These are phyloP conservation scores for Nephromyces sp. DNA, from an alignment of 169 alveolate species.

Conservation along the genomic window DNA sequence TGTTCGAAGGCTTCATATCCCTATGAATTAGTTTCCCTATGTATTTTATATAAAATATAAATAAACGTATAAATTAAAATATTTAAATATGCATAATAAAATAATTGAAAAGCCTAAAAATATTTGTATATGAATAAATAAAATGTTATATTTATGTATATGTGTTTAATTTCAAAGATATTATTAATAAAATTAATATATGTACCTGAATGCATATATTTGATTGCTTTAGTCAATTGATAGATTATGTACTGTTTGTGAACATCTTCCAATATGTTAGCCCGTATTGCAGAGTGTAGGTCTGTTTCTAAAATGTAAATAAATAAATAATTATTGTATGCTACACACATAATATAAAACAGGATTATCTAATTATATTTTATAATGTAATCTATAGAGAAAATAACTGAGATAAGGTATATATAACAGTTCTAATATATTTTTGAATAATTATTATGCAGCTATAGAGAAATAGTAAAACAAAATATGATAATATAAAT, in stretches of 20 bases:
- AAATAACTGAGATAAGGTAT: neutral
- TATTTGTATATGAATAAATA: no score
- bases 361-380: no score
- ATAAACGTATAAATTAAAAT: neutral
- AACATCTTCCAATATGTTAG: conserved; percentile 90
- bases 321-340: neutral
- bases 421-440: no score
- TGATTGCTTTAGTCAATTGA: conserved; percentile 71
- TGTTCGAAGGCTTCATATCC: conserved; percentile 95
- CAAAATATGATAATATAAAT: neutral
- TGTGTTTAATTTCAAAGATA: no score
- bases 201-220: conserved; percentile 78
- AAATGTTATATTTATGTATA: no score
- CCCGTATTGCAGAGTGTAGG: conserved; percentile 95
- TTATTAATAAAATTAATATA: neutral
- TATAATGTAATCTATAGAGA: neutral
- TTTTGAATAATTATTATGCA: no score
- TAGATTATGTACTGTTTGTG: conserved; percentile 68
- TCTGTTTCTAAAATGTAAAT: conserved; percentile 69
- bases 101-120: neutral
- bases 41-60: neutral
- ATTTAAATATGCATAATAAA: neutral
- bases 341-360: no score
- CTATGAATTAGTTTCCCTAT: conserved; percentile 92
- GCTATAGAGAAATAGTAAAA: neutral